These are phyloP conservation scores for Debaryomyces tyrocola DNA, from an alignment of 805 yeast species.

Conservation along the genomic window DNA sequence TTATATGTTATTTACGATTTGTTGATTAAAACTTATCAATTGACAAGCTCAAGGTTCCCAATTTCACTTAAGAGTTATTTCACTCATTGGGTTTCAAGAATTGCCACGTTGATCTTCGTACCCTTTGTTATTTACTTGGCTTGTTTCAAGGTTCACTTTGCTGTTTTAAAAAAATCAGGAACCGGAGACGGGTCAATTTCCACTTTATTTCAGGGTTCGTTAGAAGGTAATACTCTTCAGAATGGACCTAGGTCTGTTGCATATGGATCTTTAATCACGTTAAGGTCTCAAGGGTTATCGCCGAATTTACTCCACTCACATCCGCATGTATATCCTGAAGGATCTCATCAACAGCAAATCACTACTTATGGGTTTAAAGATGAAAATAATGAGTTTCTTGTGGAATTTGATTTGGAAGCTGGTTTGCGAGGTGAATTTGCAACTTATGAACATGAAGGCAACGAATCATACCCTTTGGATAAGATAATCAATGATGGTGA, in stretches of 20 bases:
- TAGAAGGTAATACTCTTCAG: slow-evolving; percentile 64
- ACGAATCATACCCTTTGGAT: slow-evolving; percentile 5
- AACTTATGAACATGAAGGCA: slow-evolving; percentile 24
- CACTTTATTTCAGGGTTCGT: slow-evolving; percentile 84
- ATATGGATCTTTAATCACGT: slow-evolving; percentile 59
- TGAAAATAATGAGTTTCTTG: slow-evolving; percentile 76
- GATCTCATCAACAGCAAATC: slow-evolving; percentile 90
- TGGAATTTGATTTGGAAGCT: slow-evolving; percentile 59
- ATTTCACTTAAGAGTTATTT: slow-evolving; percentile 30
- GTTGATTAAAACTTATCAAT: slow-evolving; percentile 42
- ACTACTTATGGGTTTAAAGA: slow-evolving; percentile 93
- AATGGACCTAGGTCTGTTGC: slow-evolving; percentile 69
- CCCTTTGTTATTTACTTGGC: slow-evolving; percentile 70
- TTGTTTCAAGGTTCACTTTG: slow-evolving; percentile 81
- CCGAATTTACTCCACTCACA: slow-evolving; percentile 88
- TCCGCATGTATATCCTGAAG: slow-evolving; percentile 80
- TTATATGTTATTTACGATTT: slow-evolving; percentile 57
- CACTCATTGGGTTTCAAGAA: slow-evolving; percentile 73
- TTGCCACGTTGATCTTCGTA: slow-evolving; percentile 61
- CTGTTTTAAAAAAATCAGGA: slow-evolving; percentile 74
- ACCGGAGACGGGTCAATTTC: slow-evolving; percentile 93
- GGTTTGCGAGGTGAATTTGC: slow-evolving; percentile 28
- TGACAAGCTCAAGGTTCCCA: slow-evolving; percentile 13
- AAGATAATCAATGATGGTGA: slow-evolving; percentile 57
- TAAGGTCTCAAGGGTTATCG: slow-evolving; percentile 70